A percentile compares a stretch with the other conserved stretches of the same genome.
These are phyloP conservation scores for Epichloe coenophiala DNA, from an alignment of 2,329 filamentous ascomycete genomes.

Conservation along the genomic window DNA sequence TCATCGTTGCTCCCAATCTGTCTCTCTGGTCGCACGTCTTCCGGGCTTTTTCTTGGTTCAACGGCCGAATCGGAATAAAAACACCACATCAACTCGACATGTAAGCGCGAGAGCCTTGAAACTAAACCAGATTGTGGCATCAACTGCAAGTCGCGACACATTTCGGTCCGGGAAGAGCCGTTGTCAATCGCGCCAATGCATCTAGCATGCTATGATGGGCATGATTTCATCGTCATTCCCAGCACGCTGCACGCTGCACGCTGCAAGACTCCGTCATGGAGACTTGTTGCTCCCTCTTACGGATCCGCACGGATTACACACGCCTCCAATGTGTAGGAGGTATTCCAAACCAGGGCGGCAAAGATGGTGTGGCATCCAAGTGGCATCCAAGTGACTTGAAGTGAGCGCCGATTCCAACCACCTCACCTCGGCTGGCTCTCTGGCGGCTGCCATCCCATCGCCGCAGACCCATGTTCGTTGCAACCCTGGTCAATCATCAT, in stretches of 20 bases:
- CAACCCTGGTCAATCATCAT: slow-evolving; percentile 5
- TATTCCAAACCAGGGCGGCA: not conserved
- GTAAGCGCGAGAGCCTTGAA: not conserved
- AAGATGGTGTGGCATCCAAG: not conserved
- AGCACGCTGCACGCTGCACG: too few relatives aligned
- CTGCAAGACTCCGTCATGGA: too few relatives aligned
- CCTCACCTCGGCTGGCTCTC: not conserved
- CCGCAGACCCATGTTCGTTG: slow-evolving; percentile 5
- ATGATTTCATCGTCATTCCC: too few relatives aligned
- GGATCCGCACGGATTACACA: not conserved
- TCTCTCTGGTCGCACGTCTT: not conserved
- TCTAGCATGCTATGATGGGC: not conserved
- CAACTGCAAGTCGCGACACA: not conserved
- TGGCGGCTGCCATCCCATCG: not conserved
- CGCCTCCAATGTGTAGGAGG: not conserved
- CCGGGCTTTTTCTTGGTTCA: not conserved
- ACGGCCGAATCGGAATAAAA: not conserved
- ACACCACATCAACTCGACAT: not conserved
- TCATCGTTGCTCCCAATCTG: not conserved
- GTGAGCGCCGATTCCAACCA: not conserved
- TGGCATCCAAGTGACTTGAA: not conserved
- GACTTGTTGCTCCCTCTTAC: not conserved
- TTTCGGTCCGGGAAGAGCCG: not conserved
- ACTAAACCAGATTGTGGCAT: not conserved
- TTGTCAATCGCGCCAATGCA: not conserved